Evolutionary conservation across 2,329 filamentous ascomycete genomes (phyloP).

Genomic region (Botryotinia narcissicola): DNA sequence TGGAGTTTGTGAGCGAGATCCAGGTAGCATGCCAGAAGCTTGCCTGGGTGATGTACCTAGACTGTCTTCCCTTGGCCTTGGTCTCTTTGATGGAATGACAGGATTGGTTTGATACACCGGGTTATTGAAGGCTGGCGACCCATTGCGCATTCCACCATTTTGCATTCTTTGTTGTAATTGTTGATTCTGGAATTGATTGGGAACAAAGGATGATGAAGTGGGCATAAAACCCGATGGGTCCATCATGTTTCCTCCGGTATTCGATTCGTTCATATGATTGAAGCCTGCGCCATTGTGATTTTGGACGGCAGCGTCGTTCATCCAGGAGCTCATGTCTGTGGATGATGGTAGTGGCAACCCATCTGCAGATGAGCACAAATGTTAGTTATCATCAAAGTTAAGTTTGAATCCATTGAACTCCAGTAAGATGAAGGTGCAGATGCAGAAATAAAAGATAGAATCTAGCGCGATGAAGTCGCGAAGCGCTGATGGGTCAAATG

Average conservation of each 20-base stretch:
- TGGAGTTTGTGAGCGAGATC: conserved; percentile 89
- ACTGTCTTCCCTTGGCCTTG: conserved; percentile 78
- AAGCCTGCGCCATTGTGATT: conserved; percentile 71
- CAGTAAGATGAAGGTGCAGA: conserved; percentile 13
- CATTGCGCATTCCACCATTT: conserved; percentile 81
- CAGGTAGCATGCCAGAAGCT: conserved; percentile 69
- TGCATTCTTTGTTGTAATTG: conserved; percentile 61
- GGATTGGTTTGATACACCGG: conserved; percentile 79
- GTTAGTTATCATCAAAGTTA: conserved; percentile 34
- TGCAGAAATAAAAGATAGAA: conserved; percentile 14
- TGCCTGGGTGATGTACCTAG: conserved; percentile 78
- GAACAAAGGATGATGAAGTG: conserved; percentile 59
- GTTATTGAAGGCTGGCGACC: conserved; percentile 74
- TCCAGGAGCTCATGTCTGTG: conserved; percentile 68
- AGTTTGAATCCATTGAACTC: conserved; percentile 17
- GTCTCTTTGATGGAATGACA: conserved; percentile 86
- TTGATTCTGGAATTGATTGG: conserved; percentile 49
- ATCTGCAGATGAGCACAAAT: conserved; percentile 35
- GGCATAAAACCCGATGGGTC: conserved; percentile 64
- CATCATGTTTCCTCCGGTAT: conserved; percentile 58
- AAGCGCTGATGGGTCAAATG: conserved; percentile 19
- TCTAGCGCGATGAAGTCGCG: conserved; percentile 20
- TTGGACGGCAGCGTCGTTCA: conserved; percentile 65
- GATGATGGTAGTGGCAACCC: conserved; percentile 41
- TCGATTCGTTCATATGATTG: conserved; percentile 59